Evolutionary conservation across 345 rosid genomes (phyloP).

Genomic region (Pistacia integerrima): DNA sequence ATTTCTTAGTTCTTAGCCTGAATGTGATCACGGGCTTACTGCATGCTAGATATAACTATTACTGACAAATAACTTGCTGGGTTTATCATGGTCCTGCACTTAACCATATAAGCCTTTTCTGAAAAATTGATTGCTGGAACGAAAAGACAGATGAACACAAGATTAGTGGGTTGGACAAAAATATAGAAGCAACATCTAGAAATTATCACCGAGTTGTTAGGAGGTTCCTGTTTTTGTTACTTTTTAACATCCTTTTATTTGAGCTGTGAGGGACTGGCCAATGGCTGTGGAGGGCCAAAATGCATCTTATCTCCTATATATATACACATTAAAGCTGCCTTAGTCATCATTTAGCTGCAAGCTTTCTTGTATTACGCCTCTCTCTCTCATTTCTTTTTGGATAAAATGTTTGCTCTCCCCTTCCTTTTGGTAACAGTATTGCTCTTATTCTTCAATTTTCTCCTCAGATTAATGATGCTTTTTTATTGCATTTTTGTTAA

Average conservation of each 20-base stretch:
- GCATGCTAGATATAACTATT: background rate
- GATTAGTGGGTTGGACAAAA: background rate
- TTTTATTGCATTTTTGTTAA: constrained; percentile 10
- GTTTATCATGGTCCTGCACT: background rate
- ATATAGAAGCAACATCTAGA: background rate
- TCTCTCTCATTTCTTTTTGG: background rate
- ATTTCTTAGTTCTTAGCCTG: background rate
- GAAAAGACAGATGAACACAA: background rate
- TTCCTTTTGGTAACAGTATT: background rate
- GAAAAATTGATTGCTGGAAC: background rate
- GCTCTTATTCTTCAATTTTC: background rate
- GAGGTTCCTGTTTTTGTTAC: background rate
- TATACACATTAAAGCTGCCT: background rate
- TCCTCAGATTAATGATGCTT: background rate
- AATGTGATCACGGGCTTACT: background rate
- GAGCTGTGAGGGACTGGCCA: background rate
- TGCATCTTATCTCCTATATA: background rate
- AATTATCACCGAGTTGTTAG: background rate
- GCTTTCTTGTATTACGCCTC: background rate
- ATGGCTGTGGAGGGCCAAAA: background rate
- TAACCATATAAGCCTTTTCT: background rate
- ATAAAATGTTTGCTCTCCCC: background rate
- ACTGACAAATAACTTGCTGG: background rate
- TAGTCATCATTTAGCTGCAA: background rate
- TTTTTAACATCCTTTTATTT: no score